Base-by-base conservation (phyloP, 495 filamentous ascomycete genomes). In the Penicillium goetzii region DNA sequence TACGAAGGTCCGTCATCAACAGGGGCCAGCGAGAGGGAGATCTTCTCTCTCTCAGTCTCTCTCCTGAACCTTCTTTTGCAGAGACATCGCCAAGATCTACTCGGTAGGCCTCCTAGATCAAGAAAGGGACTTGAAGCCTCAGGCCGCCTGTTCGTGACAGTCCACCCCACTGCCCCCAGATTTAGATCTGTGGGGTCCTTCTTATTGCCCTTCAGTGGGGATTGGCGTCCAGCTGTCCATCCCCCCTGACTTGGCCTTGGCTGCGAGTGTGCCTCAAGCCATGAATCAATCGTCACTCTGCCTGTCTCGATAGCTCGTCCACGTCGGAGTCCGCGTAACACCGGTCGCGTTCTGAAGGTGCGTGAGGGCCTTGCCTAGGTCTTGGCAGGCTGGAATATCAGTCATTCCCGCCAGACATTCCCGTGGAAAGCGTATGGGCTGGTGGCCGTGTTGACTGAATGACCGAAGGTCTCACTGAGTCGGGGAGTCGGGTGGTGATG, bases 331-430 rank as follows among this genome's bases (percentile, higher is more conserved):
- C 38, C n/a, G 30, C 54, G 62, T 66, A 41, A 49, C 63, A 68
- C 63, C 58, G 58, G 68, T 45, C 68, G 63, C 61, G 67, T 72
- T 72, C 61, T 70, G 67, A 70, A 72, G 56, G 55, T n/a, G 11
- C 57, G 56, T 11, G 54, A 57, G 54, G 36, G 19, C 36, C 33
- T 56, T 59, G 67, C 60, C 64, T 38, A 61, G 62, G 40, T n/a
- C 68, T 71, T 72, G 68, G 68, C 70, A 41, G 63, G 59, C 62
- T 38, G 53, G 40, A 62, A 51, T 60, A 55, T 63, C 56, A 54
- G 49, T 36, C 54, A 58, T 58, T 52, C 19, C 41, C 56, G 70
- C 70, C 70, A 70, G 71, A 68, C 58, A 56, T 54, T 63, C 51
- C 55, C 51, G 56, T 61, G 62, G 62, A 68, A 61, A 56, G 54